Evolutionary conservation across 2,329 filamentous ascomycete genomes (phyloP), one percentile per base, ranked within the genome.

Genomic region (Pseudopyrenochaeta lycopersici): DNA sequence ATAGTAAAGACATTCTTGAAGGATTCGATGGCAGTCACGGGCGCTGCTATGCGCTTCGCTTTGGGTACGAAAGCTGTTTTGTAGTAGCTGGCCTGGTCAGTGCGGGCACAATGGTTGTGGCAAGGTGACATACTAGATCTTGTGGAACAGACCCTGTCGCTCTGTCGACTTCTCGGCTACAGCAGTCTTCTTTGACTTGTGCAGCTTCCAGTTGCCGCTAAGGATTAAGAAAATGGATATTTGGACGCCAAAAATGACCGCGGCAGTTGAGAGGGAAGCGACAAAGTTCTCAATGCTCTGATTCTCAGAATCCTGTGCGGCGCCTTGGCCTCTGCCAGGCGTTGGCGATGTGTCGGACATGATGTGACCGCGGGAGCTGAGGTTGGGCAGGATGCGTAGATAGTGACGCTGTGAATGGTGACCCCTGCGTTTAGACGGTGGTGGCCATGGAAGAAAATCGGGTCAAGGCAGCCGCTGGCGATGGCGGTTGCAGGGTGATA

Each of bases 1-100:
- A 79, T 88, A 75, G 78, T 90, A 82, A 82, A 96, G 60, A 80
- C 81, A 58, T 71, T 75, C 53, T 70, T 73, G 58, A 76, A 72
- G 1, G 73, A 76, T 35, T 76, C 70, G 52, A 73, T 69, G 31
- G 70, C 71, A 36, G 71, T 72, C 7, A 65, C 62, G 36, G 73
- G 73, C n/a, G 66, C 59, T n/a, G 63, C 58, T 30, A 76, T 72
- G 33, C 72, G 71, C 42, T 70, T 68, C 49, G 70, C 67, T 49
- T 73, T 64, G 18, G 73, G 63, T 4, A 77, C 72, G 30, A 74
- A 77, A 47, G 72, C 63, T 7, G 72, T 74, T 51, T 75, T 75
- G 64, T 75, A 75, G 60, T 73, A 75, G 57, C 73, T 74, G 39
- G n/a, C 7, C 3, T 9, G n/a, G 56, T 72, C 33, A 73, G 64